These are phyloP conservation scores for Fusarium subglutinans DNA, from an alignment of 2,329 filamentous ascomycete genomes.

Conservation along the genomic window DNA sequence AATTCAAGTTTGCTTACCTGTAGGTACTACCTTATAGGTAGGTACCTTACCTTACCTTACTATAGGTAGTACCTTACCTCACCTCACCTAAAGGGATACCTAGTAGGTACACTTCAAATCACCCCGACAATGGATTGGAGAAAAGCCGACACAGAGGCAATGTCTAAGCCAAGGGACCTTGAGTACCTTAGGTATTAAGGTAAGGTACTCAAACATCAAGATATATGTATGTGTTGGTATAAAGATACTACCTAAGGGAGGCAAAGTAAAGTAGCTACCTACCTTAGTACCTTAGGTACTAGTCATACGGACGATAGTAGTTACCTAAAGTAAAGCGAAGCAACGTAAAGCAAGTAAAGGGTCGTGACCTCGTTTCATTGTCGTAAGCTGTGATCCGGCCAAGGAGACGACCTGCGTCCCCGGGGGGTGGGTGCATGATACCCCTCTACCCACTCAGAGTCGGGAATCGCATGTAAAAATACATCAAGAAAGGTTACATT, in stretches of 20 bases:
- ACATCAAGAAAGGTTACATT: not conserved
- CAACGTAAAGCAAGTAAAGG: not conserved
- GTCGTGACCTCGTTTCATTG: constrained; percentile 29
- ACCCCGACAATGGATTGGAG: not conserved
- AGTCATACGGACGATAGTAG: not conserved
- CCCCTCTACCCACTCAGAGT: constrained; percentile 4
- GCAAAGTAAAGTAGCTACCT: not conserved
- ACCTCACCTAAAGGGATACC: too few species aligned
- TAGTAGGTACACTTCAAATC: not conserved
- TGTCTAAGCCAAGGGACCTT: not conserved
- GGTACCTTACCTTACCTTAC: too few species aligned
- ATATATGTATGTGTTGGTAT: not conserved
- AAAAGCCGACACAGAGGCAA: not conserved
- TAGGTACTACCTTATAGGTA: not conserved
- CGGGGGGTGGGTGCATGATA: not conserved
- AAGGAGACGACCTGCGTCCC: constrained; percentile 26
- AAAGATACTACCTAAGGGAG: not conserved
- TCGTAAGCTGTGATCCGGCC: constrained; percentile 31
- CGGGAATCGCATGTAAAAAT: constrained; percentile 18
- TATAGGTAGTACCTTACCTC: not conserved
- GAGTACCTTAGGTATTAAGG: not conserved
- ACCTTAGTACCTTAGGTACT: not conserved
- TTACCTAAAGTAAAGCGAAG: not conserved
- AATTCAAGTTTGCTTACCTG: not conserved
- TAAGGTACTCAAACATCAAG: not conserved